Evolutionary conservation across 352 stramenopile genomes (phyloP).

Genomic region (Pythium pectinolyticum): DNA sequence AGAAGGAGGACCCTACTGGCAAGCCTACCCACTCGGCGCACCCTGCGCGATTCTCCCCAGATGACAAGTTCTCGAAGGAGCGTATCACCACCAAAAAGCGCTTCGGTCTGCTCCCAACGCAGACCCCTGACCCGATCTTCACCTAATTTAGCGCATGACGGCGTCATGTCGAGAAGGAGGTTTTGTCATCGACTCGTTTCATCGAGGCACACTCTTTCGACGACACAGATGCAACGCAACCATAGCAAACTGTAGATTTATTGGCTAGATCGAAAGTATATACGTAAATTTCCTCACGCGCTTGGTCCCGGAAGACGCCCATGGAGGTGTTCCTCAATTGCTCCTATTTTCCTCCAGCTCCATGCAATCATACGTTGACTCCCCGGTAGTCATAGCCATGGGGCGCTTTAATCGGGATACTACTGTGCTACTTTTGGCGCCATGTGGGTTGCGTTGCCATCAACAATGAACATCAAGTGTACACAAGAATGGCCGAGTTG

Average conservation of each 20-base stretch:
- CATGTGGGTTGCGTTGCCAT: constrained; percentile 4
- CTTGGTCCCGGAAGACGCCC: too few relatives aligned
- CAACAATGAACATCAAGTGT: constrained; percentile 1
- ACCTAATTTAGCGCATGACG: constrained; percentile 49
- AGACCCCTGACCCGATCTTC: constrained; percentile 89
- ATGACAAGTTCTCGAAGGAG: constrained; percentile 99
- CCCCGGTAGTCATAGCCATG: constrained; percentile 12
- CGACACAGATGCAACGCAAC: not conserved
- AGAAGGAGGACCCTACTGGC: constrained; percentile 94
- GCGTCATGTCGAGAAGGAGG: too few relatives aligned
- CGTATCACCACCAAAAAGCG: constrained; percentile 98
- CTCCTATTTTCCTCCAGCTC: not conserved
- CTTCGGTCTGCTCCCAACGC: constrained; percentile 96
- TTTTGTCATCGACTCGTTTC: too few relatives aligned
- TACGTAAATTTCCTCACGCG: constrained; percentile 13
- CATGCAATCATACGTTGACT: constrained; percentile 16
- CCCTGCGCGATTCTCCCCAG: constrained; percentile 97
- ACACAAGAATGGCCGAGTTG: constrained; percentile 54
- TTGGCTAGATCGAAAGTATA: constrained; percentile 25
- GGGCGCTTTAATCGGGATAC: constrained; percentile 14
- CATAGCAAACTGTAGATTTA: constrained; percentile 25
- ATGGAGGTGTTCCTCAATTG: not conserved
- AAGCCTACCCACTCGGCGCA: constrained; percentile 96
- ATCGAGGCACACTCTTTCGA: too few relatives aligned
- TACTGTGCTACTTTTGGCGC: constrained; percentile 19